phyloP scores from a whole-genome alignment of 1,284 basidiomycete species.

The Cutaneotrichosporon spelunceum region DNA sequence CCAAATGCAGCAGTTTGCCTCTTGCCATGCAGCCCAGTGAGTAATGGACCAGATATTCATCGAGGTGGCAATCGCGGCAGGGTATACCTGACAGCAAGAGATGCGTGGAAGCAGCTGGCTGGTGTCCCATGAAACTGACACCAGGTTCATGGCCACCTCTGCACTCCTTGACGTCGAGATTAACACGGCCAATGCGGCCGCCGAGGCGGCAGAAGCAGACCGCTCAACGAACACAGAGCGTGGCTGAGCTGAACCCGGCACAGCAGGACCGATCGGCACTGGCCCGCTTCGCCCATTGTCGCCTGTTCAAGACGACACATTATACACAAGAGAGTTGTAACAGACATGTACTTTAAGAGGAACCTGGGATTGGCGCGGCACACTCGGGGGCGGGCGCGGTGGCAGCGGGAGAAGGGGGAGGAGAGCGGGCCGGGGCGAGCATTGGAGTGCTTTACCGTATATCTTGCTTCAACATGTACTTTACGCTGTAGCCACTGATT shows the following conservation, averaged over 20 bases:
- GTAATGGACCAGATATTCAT: no score
- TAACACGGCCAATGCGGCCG: slow-evolving; percentile 3
- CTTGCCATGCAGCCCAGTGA: slow-evolving; percentile 47
- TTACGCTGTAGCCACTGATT: no score
- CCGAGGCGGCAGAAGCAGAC: not conserved
- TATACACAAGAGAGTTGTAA: not conserved
- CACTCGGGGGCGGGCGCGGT: no score
- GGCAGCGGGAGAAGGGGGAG: no score
- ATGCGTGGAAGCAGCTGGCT: not conserved
- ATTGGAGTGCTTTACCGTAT: no score
- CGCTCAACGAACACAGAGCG: not conserved
- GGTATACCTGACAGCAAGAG: no score
- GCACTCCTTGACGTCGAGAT: slow-evolving; percentile 48
- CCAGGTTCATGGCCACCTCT: slow-evolving; percentile 51
- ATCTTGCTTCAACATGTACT: no score
- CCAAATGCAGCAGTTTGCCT: slow-evolving; percentile 43
- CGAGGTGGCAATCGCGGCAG: no score
- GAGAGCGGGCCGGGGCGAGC: no score
- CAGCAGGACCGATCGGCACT: not conserved
- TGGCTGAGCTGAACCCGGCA: not conserved
- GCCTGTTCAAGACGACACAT: not conserved
- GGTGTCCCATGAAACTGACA: slow-evolving; percentile 1
- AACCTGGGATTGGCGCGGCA: not conserved
- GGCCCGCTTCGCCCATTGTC: no score
- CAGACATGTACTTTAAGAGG: not conserved